Base-by-base conservation (phyloP, 257 asterid genomes). In the Solanum etuberosum region DNA sequence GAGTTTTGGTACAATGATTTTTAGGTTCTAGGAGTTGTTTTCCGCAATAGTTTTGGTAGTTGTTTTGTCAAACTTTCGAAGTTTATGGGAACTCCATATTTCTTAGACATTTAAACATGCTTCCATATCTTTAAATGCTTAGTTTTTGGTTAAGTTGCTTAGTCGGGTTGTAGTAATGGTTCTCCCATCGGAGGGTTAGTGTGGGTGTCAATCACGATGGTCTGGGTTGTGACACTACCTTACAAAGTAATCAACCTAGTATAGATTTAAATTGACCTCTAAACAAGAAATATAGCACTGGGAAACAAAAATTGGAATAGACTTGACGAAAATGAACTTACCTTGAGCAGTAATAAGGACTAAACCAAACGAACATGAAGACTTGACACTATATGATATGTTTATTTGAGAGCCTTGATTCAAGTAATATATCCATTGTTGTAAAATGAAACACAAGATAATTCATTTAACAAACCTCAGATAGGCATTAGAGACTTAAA, bases 351-450 rank as follows among this genome's bases (percentile, higher is more conserved):
- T 91, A 73, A 92, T 91, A 46, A 96, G 93, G 90, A 93, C 88
- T 76, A 95, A 70, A 74, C 94, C 86, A 86, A 93, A 88, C 35
- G 93, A 86, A 81, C 92, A 86, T 61, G 35, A 85, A 38, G 96
- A 89, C 42, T 84, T 59, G 85, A 93, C 92, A 34, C 82, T 88
- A 38, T 93, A 96, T 15, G 96, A 91, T 85, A 95, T 85, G 86
- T 90, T 87, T 86, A 96, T 87, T 87, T 90, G 93, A 91, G 99
- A 96, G 88, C 98, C 98, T 88, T 87, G 86, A 88, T 96, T 96
- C 88, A 95, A 92, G 90, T 88, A 91, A 91, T 90, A 93, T 82
- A 88, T 84, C 99, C 99, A 95, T 46, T 95, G 97, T 98, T 96
- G 93, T 88, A 89, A 65, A 67, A 84, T 32, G 13, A 54, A 83